Base-by-base conservation (phyloP, 139 green algal genomes). In the Trebouxia sp. region DNA sequence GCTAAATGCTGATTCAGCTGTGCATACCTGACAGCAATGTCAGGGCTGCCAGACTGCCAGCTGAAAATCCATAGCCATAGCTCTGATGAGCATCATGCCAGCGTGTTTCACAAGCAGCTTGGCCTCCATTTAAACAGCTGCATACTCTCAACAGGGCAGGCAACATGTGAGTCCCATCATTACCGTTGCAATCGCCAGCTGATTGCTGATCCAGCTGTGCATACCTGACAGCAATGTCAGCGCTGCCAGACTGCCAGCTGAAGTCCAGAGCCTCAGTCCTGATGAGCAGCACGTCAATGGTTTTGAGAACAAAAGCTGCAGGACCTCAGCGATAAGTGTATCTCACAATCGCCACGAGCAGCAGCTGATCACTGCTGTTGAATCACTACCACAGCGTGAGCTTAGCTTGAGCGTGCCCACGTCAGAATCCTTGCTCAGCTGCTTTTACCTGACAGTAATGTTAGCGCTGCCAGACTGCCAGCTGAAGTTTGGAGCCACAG, bases 281-380 rank as follows among this genome's bases (percentile, higher is more conserved):
- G 39, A 98, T 65, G 22, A 98, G 83, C 38, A 78, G 75, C 91
- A 98, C 93, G 79, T 94, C 94, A 28, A 85, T 85, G 79, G 97
- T 94, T 45, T 88, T 87, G 9, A 98, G 86, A 28, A 30, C 80
- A 74, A 93, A 53, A 43, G 14, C n/a, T 12, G 15, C 66, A 43
- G 47, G 17, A n/a, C n/a, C n/a, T n/a, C n/a, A n/a, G n/a, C n/a
- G n/a, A n/a, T n/a, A n/a, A n/a, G n/a, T n/a, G n/a, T n/a, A n/a
- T n/a, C n/a, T n/a, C n/a, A n/a, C n/a, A n/a, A n/a, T n/a, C n/a
- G n/a, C n/a, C n/a, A n/a, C n/a, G n/a, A n/a, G n/a, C n/a, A n/a
- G n/a, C n/a, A n/a, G n/a, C n/a, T n/a, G n/a, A n/a, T n/a, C n/a
- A 37, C 26, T n/a, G 14, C 26, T 41, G 58, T 41, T 7, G 15